A percentile compares a stretch with the other conserved stretches of the same genome.
phyloP scores from a whole-genome alignment of 805 yeast genomes.

The Cyberlindnera meyerae region DNA sequence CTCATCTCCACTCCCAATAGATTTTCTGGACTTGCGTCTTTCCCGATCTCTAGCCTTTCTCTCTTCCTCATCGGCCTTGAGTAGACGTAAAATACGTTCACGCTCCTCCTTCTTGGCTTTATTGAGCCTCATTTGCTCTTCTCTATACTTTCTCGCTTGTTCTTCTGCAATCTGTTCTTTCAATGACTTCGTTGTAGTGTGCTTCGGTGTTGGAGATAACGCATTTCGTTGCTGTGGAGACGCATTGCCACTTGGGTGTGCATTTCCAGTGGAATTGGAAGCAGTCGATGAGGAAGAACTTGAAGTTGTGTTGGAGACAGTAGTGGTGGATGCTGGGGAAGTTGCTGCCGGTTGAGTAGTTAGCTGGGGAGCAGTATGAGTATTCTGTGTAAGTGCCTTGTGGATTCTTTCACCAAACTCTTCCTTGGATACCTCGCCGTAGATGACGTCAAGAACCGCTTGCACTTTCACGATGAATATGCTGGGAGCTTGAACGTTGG shows the following conservation, averaged over 20 bases:
- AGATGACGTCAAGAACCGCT: slow-evolving; percentile 38
- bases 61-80: slow-evolving; percentile 51
- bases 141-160: slow-evolving; percentile 34
- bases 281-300: background rate
- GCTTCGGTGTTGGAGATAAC: slow-evolving; percentile 3
- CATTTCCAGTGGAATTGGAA: slow-evolving; percentile 9
- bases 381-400: slow-evolving; percentile 8
- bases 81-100: slow-evolving; percentile 46
- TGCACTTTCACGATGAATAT: slow-evolving; percentile 50
- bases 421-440: slow-evolving; percentile 27
- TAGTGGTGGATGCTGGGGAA: too few relatives aligned
- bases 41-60: slow-evolving; percentile 25
- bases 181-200: slow-evolving; percentile 21
- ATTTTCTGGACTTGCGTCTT: slow-evolving; percentile 19
- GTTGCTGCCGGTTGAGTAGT: too few relatives aligned
- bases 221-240: slow-evolving; percentile 1
- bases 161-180: slow-evolving; percentile 39
- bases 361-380: slow-evolving; percentile 5
- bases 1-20: slow-evolving; percentile 26
- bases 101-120: slow-evolving; percentile 43
- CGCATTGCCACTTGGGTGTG: background rate
- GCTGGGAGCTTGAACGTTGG: slow-evolving; percentile 47
- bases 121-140: slow-evolving; percentile 33
- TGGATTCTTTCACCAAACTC: slow-evolving; percentile 27
- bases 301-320: too few relatives aligned